Base-by-base conservation (phyloP, 2,329 filamentous ascomycete species). In the Venturia asperata region DNA sequence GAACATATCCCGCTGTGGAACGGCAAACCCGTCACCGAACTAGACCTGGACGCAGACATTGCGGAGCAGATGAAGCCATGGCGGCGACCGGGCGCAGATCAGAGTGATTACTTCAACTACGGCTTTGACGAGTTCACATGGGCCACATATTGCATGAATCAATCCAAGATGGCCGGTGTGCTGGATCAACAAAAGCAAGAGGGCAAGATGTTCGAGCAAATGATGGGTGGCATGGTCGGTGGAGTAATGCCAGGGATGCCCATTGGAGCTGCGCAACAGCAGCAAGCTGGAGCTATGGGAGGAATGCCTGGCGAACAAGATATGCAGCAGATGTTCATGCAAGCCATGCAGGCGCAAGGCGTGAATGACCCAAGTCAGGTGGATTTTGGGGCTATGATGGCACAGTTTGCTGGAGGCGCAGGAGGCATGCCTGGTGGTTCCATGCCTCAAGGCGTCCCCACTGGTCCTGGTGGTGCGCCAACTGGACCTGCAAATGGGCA, bases 51-150 rank as follows among this genome's bases (percentile, higher is more conserved):
- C 68, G 79, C 79, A 60, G 79, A 82, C 68, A 74, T 82, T 24
- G 80, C 81, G 64, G 91, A 92, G 71, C 80, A 84, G 68, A 90
- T 92, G 68, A 97, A 97, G 76, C 92, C 93, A 21, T 99, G 94
- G 94, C 87, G 94, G 56, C 88, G 92, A 69, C 94, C 94, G 0
- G 94, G 94, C 60, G 92, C 93, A 13, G 94, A 99, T 72, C 86
- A 96, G 64, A 94, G 90, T 67, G 94, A 99, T 75, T 97, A 96
- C 78, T 97, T 97, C 84, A 97, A 97, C 80, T 97, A 97, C 77
- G 93, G 93, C 66, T 97, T 97, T 73, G 93, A 97, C 77, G 93
- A 97, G 77, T 97, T 97, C 77, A 96, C 92, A 0, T 99, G 94
- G 94, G 90, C 92, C 6, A 85, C 92, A 64, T 99, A 99, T 75